Conservation (phyloP, 2,329 filamentous ascomycete species). For the Nectriaceae sp. region DNA sequence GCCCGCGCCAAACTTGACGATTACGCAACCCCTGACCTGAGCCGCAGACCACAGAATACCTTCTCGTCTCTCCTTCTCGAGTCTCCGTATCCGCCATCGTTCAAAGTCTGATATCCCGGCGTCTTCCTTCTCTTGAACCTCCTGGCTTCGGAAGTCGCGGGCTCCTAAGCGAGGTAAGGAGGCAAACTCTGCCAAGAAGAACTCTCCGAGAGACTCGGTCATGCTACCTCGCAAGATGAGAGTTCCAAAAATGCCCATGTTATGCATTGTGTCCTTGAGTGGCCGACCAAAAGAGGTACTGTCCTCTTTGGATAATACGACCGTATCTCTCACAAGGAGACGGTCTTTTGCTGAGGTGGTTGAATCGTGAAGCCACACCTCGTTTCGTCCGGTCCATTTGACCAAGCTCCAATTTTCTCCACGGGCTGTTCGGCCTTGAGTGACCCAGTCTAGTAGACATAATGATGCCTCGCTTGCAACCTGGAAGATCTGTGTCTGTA, state of each 20-base stretch:
- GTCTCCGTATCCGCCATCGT: constrained; percentile 56
- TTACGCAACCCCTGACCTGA: constrained; percentile 75
- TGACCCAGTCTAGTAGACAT: constrained; percentile 93
- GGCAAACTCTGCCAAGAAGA: constrained; percentile 79
- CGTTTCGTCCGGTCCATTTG: constrained; percentile 81
- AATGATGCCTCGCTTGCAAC: constrained; percentile 61
- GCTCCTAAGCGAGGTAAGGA: constrained; percentile 79
- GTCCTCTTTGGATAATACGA: constrained; percentile 67
- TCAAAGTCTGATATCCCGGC: constrained; percentile 43
- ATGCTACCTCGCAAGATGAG: constrained; percentile 77
- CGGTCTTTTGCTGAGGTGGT: constrained; percentile 44
- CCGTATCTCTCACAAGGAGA: constrained; percentile 81
- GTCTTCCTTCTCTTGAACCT: constrained; percentile 44
- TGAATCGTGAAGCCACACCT: constrained; percentile 65
- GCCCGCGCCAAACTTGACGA: constrained; percentile 87
- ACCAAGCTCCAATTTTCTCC: constrained; percentile 88
- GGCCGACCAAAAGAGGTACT: constrained; percentile 41
- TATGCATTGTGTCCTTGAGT: constrained; percentile 68
- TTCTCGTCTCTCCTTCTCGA: constrained; percentile 58
- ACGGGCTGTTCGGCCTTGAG: constrained; percentile 78
- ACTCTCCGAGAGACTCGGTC: constrained; percentile 66
- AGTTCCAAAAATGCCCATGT: constrained; percentile 78
- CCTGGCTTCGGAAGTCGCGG: constrained; percentile 69
- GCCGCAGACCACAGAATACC: constrained; percentile 82
- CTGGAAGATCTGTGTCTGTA: constrained; percentile 79